Conservation (phyloP, 2,329 filamentous ascomycete species). For the Didymella exigua region DNA sequence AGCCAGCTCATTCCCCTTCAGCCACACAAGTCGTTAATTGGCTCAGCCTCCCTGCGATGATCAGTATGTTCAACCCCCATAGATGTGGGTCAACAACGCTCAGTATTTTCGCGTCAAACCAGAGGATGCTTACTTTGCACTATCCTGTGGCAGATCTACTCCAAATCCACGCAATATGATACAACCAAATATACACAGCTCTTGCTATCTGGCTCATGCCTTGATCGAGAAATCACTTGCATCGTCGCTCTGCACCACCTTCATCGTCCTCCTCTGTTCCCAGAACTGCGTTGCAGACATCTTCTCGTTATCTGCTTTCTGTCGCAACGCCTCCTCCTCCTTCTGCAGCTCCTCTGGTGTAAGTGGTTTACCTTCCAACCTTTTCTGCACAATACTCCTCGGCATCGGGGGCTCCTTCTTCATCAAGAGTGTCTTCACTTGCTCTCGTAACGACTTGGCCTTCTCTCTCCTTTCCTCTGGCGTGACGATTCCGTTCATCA, state of each 20-base stretch:
- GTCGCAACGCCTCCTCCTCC: constrained; percentile 27
- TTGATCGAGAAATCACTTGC: constrained; percentile 27
- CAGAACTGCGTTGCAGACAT: constrained; percentile 48
- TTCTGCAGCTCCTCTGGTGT: constrained; percentile 14
- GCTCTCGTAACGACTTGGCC: constrained; percentile 29
- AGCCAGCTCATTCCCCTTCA: no score
- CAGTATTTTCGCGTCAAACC: no score
- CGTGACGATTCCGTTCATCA: constrained; percentile 11
- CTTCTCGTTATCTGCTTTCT: constrained; percentile 43
- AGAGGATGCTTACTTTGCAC: not conserved
- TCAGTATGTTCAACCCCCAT: no score
- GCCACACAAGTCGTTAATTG: no score
- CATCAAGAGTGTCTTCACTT: constrained; percentile 34
- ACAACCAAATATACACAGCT: constrained; percentile 25
- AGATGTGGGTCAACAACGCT: no score
- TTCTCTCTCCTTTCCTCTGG: constrained; percentile 20
- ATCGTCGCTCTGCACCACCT: constrained; percentile 28
- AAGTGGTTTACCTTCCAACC: constrained; percentile 2
- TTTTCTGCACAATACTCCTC: constrained; percentile 1
- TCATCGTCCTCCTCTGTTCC: constrained; percentile 33
- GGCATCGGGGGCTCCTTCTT: constrained; percentile 19
- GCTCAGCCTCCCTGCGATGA: no score
- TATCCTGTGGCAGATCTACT: not conserved
- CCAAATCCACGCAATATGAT: constrained; percentile 23
- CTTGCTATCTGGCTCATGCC: constrained; percentile 16